phyloP scores from a whole-genome alignment of 2,329 filamentous ascomycete species.

The Coleophoma cylindrospora region DNA sequence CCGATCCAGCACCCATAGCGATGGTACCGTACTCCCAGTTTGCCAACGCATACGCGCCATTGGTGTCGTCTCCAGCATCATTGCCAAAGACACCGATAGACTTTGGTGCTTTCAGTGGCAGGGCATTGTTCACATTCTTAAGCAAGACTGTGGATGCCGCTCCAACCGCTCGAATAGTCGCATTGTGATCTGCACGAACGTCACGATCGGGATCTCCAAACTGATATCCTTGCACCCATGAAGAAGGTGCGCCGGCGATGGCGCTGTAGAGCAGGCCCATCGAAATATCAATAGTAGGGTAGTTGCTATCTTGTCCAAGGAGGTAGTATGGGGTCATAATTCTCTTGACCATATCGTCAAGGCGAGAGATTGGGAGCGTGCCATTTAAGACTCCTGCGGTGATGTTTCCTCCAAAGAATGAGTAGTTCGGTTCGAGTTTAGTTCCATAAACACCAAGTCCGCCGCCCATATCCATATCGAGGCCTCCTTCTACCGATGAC shows the following conservation, averaged over 20 bases:
- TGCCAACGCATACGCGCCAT: conserved; percentile 19
- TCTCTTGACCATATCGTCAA: conserved; percentile 44
- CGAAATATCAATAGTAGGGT: conserved; percentile 6
- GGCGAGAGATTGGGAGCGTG: conserved; percentile 56
- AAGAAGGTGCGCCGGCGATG: conserved; percentile 24
- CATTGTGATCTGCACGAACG: conserved; percentile 49
- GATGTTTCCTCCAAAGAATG: conserved; percentile 20
- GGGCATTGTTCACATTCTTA: conserved; percentile 46
- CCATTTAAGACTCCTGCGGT: conserved; percentile 54
- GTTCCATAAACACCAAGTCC: neutral
- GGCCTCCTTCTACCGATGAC: conserved; percentile 32
- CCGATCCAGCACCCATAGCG: conserved; percentile 16
- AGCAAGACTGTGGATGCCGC: conserved; percentile 59
- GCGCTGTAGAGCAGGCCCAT: neutral
- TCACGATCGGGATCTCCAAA: conserved; percentile 27
- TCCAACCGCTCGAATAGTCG: conserved; percentile 50
- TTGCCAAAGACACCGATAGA: conserved; percentile 55
- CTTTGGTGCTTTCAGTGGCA: conserved; percentile 40
- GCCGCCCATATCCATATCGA: conserved; percentile 40
- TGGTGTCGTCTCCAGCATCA: conserved; percentile 34
- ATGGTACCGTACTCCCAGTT: conserved; percentile 12
- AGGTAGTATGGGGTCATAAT: conserved; percentile 33
- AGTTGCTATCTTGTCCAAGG: conserved; percentile 26
- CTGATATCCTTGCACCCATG: conserved; percentile 57
- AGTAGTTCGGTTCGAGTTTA: neutral